Base-by-base conservation (phyloP, 2,329 filamentous ascomycete genomes). In the Cladosporium cucumerinum region DNA sequence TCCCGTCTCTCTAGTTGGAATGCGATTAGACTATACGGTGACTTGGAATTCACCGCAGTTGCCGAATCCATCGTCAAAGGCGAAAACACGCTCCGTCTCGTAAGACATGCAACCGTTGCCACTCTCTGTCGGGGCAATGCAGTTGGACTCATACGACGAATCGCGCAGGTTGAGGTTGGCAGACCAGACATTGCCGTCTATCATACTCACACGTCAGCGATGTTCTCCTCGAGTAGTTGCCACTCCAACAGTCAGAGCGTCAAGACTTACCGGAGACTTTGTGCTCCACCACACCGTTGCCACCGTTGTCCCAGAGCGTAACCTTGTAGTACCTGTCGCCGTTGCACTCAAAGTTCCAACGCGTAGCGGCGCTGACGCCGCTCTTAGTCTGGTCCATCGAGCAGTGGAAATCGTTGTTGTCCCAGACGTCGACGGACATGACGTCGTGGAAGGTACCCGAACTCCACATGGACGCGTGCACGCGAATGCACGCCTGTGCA, bases 391-490 rank as follows among this genome's bases (percentile, higher is more conserved):
- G 60, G 34, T 18, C 16, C 60, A 63, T 55, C 28, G 12, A 12
- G 39, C 49, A 55, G 60, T 57, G 49, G 52, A 63, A 63, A 14
- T 63, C 60, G 60, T 63, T 55, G 60, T 61, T 61, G 46, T 61
- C 58, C 58, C 58, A 61, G 30, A 61, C 58, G 43, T 61, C 58
- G 46, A 61, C 58, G 46, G 3, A 2, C 58, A 61, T 61, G 2
- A n/a, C 10, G 30, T 61, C 58, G 58, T 61, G 58, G 14, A 61
- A 52, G 46, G 46, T 52, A 6, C 58, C 58, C 30, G 58, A 61
- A 61, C 58, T 61, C 58, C 58, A 61, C 58, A 61, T 61, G 46
- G 36, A 61, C 1, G 58, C 26, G n/a, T 61, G 18, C 30, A 61
- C 58, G 46, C 58, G 58, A 34, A 61, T 61, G 46, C 58, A 61